These are phyloP conservation scores for Spinacia oleracea DNA, from an alignment of 179 eudicot genomes.

Conservation along the genomic window DNA sequence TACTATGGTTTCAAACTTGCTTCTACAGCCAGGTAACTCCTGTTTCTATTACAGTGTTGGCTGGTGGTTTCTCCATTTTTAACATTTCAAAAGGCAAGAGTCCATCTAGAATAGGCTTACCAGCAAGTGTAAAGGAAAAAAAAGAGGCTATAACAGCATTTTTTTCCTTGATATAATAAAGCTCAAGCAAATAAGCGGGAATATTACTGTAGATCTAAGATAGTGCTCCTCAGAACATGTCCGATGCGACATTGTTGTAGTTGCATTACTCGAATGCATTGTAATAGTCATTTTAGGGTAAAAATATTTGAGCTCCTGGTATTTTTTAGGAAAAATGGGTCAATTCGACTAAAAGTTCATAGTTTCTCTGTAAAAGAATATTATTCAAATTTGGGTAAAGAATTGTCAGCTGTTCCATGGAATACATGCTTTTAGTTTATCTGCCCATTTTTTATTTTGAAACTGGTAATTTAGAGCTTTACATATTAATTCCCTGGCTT, in stretches of 20 bases:
- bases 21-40: constrained; percentile 70
- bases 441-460: neutral
- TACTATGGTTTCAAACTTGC: constrained; percentile 96
- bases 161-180: neutral
- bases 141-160: neutral
- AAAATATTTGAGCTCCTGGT: neutral
- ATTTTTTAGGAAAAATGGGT: no score
- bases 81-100: neutral
- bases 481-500: neutral
- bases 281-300: neutral
- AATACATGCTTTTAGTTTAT: neutral
- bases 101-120: neutral
- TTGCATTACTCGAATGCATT: neutral
- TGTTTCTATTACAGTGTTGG: neutral
- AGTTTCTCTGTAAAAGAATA: neutral
- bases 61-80: neutral
- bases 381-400: neutral
- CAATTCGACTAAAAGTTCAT: neutral
- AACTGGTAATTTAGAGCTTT: neutral
- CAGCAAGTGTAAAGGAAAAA: neutral
- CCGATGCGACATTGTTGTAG: neutral
- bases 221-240: neutral
- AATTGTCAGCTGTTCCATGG: neutral
- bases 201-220: no score
- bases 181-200: neutral